Evolutionary conservation across 2,329 filamentous ascomycete genomes (phyloP).

Genomic region (Didymella sp.): DNA sequence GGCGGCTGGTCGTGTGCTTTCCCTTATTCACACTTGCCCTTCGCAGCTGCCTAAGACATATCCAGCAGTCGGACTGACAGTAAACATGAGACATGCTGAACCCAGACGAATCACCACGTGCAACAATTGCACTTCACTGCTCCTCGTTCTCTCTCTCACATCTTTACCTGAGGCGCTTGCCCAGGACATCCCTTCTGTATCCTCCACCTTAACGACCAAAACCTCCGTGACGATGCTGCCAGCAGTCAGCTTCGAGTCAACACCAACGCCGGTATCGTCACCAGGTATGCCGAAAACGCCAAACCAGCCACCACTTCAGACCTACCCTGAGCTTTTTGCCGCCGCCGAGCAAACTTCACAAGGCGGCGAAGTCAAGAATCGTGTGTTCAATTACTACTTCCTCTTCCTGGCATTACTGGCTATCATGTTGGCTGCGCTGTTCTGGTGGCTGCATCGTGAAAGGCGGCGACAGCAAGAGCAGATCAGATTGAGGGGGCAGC

Average conservation of each 20-base stretch:
- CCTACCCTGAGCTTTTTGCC: conserved; percentile 19
- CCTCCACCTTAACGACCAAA: background rate
- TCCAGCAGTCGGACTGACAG: background rate
- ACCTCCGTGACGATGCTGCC: conserved; percentile 11
- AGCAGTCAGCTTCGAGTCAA: background rate
- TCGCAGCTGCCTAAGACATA: conserved; percentile 2
- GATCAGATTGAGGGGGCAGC: conserved; percentile 36
- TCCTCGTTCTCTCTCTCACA: background rate
- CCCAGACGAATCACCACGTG: background rate
- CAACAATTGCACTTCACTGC: background rate
- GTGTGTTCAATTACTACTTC: conserved; percentile 60
- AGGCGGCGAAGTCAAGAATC: conserved; percentile 2
- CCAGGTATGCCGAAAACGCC: background rate
- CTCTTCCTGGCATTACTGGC: conserved; percentile 63
- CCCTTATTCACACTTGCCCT: background rate
- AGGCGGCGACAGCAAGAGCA: conserved; percentile 46
- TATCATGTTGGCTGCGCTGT: conserved; percentile 51
- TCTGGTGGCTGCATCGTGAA: conserved; percentile 56
- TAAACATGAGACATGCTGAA: conserved; percentile 1
- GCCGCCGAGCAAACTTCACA: conserved; percentile 7
- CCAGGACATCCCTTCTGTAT: background rate
- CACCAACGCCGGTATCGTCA: background rate
- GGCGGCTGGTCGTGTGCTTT: background rate
- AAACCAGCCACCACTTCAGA: conserved; percentile 1
- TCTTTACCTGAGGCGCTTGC: background rate